Percentiles rank a stretch among this genome's conserved stretches.
Conservation (phyloP, 169 alveolate genomes). For the Babesia caballi region DNA sequence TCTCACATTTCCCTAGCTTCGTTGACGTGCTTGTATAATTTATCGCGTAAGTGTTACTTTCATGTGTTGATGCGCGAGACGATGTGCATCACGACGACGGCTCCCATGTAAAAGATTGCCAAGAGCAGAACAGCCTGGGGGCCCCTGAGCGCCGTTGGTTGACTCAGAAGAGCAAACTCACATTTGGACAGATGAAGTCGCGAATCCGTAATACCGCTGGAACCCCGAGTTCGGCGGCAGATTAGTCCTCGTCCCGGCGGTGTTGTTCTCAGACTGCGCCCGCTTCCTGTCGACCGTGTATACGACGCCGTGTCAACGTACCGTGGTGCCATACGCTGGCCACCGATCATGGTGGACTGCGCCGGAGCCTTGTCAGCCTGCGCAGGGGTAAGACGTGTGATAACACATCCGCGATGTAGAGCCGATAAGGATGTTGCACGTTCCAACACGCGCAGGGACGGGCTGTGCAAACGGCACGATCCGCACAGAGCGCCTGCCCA, state of each 20-base stretch:
- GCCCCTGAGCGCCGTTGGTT: conserved; percentile 46
- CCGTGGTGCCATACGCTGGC: conserved; percentile 62
- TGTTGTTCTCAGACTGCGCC: conserved; percentile 26
- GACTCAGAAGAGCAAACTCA: background rate
- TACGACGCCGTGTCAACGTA: background rate
- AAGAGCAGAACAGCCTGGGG: conserved; percentile 75
- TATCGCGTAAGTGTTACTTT: background rate
- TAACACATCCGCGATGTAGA: too few species aligned
- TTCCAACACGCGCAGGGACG: too few species aligned
- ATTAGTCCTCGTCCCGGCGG: conserved; percentile 59
- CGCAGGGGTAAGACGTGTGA: background rate
- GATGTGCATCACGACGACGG: conserved; percentile 75
- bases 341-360: conserved; percentile 64
- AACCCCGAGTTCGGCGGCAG: conserved; percentile 63
- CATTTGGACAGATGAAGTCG: conserved; percentile 58
- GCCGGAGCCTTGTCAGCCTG: conserved; percentile 35
- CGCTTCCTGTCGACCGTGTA: conserved; percentile 1
- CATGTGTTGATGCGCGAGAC: conserved; percentile 66
- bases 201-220: conserved; percentile 59
- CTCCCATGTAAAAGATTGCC: conserved; percentile 74
- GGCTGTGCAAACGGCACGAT: too few species aligned
- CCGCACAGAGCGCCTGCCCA: too few species aligned
- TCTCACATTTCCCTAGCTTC: background rate
- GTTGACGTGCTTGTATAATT: too few species aligned
- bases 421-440: too few species aligned